Conservation (phyloP, 306 rosid genomes). For the Astragalus membranaceus region DNA sequence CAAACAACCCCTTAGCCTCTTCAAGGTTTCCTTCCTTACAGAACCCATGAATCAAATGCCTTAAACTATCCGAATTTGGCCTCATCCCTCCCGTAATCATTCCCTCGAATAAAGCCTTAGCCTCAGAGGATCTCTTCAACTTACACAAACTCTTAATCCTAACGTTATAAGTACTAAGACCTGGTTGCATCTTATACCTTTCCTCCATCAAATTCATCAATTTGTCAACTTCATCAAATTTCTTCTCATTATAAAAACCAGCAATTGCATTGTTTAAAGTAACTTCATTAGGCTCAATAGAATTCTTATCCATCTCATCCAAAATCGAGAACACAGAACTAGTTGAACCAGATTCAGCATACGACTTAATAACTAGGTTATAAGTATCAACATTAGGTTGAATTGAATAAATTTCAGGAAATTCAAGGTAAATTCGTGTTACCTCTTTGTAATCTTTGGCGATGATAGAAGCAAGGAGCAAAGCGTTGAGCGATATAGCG, state of each 20-base stretch:
- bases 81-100: conserved; percentile 49
- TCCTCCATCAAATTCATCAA: conserved; percentile 56
- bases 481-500: conserved; percentile 56
- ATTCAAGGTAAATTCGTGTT: conserved; percentile 48
- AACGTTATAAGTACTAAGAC: conserved; percentile 45
- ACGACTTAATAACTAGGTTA: conserved; percentile 52
- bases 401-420: conserved; percentile 48
- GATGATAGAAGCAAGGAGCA: conserved; percentile 47
- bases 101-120: conserved; percentile 56
- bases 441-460: conserved; percentile 58
- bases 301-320: conserved; percentile 67
- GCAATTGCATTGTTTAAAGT: conserved; percentile 34
- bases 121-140: conserved; percentile 58
- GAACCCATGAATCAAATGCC: conserved; percentile 65
- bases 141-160: conserved; percentile 74
- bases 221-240: conserved; percentile 61
- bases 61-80: conserved; percentile 47
- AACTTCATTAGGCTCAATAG: conserved; percentile 35
- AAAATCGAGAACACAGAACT: conserved; percentile 51
- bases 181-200: conserved; percentile 27
- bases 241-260: conserved; percentile 69
- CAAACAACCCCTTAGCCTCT: conserved; percentile 51
- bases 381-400: conserved; percentile 57
- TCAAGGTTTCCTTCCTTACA: conserved; percentile 58
- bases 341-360: conserved; percentile 55